phyloP scores from a whole-genome alignment of 177 flowering plant species.

The Telopea speciosissima region DNA sequence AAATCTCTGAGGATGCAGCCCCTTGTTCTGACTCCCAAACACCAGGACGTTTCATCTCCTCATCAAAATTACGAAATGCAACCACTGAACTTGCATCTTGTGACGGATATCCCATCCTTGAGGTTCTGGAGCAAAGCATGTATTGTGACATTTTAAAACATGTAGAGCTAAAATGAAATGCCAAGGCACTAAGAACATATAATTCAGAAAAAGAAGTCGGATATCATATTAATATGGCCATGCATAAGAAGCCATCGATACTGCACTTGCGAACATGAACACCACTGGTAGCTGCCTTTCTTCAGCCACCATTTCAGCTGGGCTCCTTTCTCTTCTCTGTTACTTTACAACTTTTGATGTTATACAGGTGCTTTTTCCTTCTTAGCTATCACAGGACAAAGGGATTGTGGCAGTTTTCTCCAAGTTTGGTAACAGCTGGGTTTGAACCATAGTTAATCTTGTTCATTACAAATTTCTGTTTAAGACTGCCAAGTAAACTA shows the following conservation, averaged over 20 bases:
- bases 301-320: too few relatives aligned
- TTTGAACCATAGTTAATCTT: too few relatives aligned
- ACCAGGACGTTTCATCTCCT: conserved; percentile 71
- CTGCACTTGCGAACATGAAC: background rate
- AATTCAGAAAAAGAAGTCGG: background rate
- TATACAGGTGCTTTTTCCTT: too few relatives aligned
- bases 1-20: conserved; percentile 49
- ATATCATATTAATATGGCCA: background rate
- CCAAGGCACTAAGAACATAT: background rate
- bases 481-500: too few relatives aligned
- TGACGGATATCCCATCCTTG: conserved; percentile 42
- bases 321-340: too few relatives aligned
- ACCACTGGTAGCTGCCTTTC: too few relatives aligned
- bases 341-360: too few relatives aligned
- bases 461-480: too few relatives aligned
- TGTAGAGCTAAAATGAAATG: background rate
- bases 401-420: too few relatives aligned
- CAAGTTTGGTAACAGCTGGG: too few relatives aligned
- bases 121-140: conserved; percentile 24
- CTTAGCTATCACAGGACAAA: too few relatives aligned
- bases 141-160: background rate
- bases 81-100: conserved; percentile 52
- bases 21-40: conserved; percentile 78
- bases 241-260: background rate
- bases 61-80: conserved; percentile 83